Evolutionary conservation across 176 grass and related monocot species (phyloP).

Genomic region (Zoysia pacifica): DNA sequence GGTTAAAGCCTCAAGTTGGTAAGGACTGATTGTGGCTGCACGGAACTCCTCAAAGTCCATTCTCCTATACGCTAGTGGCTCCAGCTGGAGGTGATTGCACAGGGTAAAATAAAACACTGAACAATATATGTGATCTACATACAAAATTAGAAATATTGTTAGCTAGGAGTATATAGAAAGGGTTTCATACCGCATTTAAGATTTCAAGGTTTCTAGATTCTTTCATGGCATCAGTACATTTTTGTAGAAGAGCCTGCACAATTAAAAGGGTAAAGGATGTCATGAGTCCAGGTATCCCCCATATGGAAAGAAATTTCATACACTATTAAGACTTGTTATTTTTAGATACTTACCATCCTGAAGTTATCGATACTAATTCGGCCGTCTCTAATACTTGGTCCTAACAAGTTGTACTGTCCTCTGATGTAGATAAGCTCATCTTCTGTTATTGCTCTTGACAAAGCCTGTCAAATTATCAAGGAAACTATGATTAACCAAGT

Average conservation of each 20-base stretch:
- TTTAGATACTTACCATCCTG: constrained; percentile 58
- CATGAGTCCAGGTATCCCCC: neutral
- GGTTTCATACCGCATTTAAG: constrained; percentile 72
- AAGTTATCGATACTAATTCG: constrained; percentile 86
- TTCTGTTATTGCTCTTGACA: constrained; percentile 91
- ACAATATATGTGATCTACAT: constrained; percentile 22
- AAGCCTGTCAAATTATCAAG: constrained; percentile 56
- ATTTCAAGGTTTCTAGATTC: constrained; percentile 91
- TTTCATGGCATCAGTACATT: constrained; percentile 93
- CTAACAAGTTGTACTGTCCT: constrained; percentile 82
- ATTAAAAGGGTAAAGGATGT: constrained; percentile 22
- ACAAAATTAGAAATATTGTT: constrained; percentile 17
- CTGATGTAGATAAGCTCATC: constrained; percentile 88
- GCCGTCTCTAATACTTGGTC: constrained; percentile 77
- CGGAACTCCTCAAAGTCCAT: constrained; percentile 98
- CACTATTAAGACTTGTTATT: constrained; percentile 6
- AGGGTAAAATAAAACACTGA: constrained; percentile 23
- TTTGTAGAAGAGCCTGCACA: constrained; percentile 77
- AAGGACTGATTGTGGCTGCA: constrained; percentile 84
- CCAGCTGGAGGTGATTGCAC: constrained; percentile 68
- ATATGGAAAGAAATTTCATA: neutral
- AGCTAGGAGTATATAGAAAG: neutral
- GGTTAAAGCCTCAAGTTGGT: constrained; percentile 86
- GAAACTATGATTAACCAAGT: constrained; percentile 1
- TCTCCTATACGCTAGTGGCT: constrained; percentile 88